phyloP scores from a whole-genome alignment of 371 early-diverging fungal species.

The Ordospora colligata region DNA sequence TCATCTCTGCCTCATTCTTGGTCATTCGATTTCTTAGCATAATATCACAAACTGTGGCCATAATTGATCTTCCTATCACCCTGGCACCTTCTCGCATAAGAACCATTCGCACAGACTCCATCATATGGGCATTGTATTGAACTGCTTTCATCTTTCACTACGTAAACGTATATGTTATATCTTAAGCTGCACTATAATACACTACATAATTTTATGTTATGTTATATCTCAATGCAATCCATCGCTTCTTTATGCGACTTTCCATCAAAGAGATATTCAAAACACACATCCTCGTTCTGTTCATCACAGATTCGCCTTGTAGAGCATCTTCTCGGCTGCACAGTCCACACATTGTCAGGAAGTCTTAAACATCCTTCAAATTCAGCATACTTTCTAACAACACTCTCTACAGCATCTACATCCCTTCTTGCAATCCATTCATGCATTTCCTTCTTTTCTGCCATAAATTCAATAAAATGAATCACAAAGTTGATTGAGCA shows the following conservation, averaged over 20 bases:
- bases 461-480: slow-evolving; percentile 13
- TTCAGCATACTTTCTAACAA: background rate
- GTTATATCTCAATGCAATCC: slow-evolving; percentile 35
- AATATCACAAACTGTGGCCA: background rate
- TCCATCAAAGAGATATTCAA: slow-evolving; percentile 27
- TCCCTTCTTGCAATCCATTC: background rate
- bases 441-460: background rate
- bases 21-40: background rate
- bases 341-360: background rate
- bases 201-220: no score
- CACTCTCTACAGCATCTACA: background rate
- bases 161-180: background rate
- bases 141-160: background rate
- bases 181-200: background rate
- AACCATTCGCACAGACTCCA: background rate
- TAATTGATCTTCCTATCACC: background rate
- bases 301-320: background rate
- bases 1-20: slow-evolving; percentile 2
- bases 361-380: background rate
- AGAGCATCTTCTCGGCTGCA: background rate
- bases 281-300: background rate
- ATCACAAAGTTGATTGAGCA: slow-evolving; percentile 4
- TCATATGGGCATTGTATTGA: background rate
- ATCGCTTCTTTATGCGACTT: slow-evolving; percentile 1
- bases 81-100: slow-evolving; percentile 4